A percentile compares a stretch with the other conserved stretches of the same genome.
These are phyloP conservation scores for Penicillium macrosclerotiorum DNA, from an alignment of 495 filamentous ascomycete species.

Conservation along the genomic window DNA sequence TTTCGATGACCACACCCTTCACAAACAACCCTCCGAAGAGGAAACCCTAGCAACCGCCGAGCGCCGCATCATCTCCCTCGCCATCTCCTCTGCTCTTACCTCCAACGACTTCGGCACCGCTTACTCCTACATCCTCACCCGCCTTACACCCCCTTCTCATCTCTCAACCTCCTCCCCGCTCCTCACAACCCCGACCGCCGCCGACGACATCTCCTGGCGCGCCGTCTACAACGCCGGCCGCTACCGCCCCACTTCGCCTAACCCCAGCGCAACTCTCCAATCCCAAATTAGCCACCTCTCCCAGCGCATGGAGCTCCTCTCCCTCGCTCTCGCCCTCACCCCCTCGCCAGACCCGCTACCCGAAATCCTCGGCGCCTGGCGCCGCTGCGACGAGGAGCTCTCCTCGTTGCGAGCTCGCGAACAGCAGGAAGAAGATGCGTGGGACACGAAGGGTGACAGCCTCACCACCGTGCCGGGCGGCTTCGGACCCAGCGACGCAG, in stretches of 20 bases:
- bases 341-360: slow-evolving; percentile 69
- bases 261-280: slow-evolving; percentile 27
- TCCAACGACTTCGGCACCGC: slow-evolving; percentile 96
- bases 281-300: slow-evolving; percentile 43
- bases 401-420: slow-evolving; percentile 66
- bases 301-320: slow-evolving; percentile 88
- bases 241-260: slow-evolving; percentile 54
- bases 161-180: slow-evolving; percentile 29
- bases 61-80: slow-evolving; percentile 78
- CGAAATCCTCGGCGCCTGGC: slow-evolving; percentile 82
- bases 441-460: slow-evolving; percentile 65
- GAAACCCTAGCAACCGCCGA: slow-evolving; percentile 44
- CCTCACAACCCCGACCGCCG: slow-evolving; percentile 26
- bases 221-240: slow-evolving; percentile 86
- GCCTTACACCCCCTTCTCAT: slow-evolving; percentile 43
- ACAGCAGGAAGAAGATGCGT: slow-evolving; percentile 67
- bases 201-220: slow-evolving; percentile 87
- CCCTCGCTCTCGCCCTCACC: slow-evolving; percentile 76
- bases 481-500: slow-evolving; percentile 51
- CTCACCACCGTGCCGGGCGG: slow-evolving; percentile 61
- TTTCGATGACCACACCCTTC: slow-evolving; percentile 10
- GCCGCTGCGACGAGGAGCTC: slow-evolving; percentile 84
- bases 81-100: slow-evolving; percentile 78
- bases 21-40: slow-evolving; percentile 17
- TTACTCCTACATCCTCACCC: slow-evolving; percentile 86